Conservation (phyloP, 768 basidiomycete genomes). For the Calocybe cyanea region DNA sequence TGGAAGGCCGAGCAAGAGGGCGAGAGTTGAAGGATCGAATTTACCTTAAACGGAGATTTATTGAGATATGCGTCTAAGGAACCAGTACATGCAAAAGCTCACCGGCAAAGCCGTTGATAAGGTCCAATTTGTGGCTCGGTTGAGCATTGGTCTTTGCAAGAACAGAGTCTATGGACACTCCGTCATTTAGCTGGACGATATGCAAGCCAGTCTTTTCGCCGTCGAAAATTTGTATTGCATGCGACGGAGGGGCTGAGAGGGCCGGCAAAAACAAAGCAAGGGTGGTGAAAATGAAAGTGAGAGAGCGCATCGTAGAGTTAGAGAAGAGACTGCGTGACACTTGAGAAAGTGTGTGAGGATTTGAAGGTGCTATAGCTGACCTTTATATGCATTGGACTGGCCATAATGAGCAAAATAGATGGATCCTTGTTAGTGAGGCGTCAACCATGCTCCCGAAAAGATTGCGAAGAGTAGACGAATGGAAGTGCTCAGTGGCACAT, state of each 20-base stretch:
- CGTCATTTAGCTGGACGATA: slow-evolving; percentile 31
- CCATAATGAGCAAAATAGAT: too few species aligned
- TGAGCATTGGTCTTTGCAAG: slow-evolving; percentile 6
- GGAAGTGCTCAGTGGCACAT: background rate
- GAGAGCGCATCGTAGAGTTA: slow-evolving; percentile 5
- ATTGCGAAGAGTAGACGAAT: background rate
- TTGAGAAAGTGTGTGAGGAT: background rate
- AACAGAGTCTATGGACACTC: slow-evolving; percentile 19
- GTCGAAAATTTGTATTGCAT: slow-evolving; percentile 6
- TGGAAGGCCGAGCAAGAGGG: slow-evolving; percentile 17
- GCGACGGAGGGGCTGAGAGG: slow-evolving; percentile 2
- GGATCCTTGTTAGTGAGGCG: too few species aligned
- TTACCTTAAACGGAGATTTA: background rate
- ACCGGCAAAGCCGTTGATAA: slow-evolving; percentile 31
- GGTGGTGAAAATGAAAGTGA: slow-evolving; percentile 4
- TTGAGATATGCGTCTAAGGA: background rate
- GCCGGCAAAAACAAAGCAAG: background rate
- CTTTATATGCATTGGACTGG: slow-evolving; percentile 1
- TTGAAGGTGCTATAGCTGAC: background rate
- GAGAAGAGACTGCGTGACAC: slow-evolving; percentile 2
- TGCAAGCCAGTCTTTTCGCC: slow-evolving; percentile 25
- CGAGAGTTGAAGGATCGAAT: slow-evolving; percentile 19
- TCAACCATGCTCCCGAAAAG: too few species aligned
- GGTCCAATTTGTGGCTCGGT: slow-evolving; percentile 21
- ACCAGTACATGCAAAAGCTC: background rate